Percentiles rank a stretch among this genome's conserved stretches.
These are phyloP conservation scores for Darksidea phi DNA, from an alignment of 495 filamentous ascomycete genomes.

Conservation along the genomic window DNA sequence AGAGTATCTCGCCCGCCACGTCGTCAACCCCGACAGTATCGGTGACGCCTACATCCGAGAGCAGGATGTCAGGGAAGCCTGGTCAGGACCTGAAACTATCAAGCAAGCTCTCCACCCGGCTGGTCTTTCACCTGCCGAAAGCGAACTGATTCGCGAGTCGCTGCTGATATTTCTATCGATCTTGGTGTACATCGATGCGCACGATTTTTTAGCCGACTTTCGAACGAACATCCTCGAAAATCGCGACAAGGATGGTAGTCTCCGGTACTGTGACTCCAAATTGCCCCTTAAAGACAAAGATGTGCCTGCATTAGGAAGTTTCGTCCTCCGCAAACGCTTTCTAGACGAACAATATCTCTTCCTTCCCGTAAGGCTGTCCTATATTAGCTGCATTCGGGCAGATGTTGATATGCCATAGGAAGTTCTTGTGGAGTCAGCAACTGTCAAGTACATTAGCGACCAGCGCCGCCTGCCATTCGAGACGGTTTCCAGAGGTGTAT, in stretches of 20 bases:
- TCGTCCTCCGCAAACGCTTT: neutral
- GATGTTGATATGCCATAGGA: neutral
- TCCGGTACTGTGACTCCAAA: neutral
- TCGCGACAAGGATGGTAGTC: neutral
- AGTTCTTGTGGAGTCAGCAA: neutral
- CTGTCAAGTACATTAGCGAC: neutral
- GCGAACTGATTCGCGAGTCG: neutral
- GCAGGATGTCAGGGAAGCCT: neutral
- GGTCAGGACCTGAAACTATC: slow-evolving; percentile 6
- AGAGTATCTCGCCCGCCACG: neutral
- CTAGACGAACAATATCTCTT: slow-evolving; percentile 1
- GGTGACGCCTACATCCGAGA: slow-evolving; percentile 1
- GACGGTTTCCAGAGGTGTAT: neutral
- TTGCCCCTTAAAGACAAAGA: neutral
- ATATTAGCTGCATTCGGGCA: no score
- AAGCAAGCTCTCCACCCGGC: neutral
- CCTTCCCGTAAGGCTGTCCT: slow-evolving; percentile 1
- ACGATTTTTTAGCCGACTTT: neutral
- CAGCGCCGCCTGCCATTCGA: slow-evolving; percentile 9
- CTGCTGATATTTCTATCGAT: slow-evolving; percentile 1
- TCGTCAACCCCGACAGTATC: neutral
- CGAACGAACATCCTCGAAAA: neutral
- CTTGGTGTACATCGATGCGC: slow-evolving; percentile 2
- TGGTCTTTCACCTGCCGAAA: neutral
- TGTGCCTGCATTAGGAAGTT: neutral